phyloP scores from a whole-genome alignment of 805 yeast species.

The Candida maesae region DNA sequence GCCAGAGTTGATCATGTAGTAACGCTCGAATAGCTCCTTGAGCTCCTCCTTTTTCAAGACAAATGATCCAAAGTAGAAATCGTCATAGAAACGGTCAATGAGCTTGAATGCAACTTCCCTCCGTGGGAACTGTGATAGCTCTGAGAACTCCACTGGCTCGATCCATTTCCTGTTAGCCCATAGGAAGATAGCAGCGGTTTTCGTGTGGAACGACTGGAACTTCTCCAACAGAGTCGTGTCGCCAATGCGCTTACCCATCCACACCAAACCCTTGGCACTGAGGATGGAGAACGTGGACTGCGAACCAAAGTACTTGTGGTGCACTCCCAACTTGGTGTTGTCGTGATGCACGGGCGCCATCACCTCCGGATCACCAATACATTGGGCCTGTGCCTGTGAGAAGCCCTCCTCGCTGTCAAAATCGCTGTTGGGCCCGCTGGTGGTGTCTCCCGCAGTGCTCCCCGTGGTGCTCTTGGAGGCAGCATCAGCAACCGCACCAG shows the following conservation, averaged over 20 bases:
- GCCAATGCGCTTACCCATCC: slow-evolving; percentile 30
- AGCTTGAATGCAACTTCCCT: slow-evolving; percentile 21
- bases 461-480: background rate
- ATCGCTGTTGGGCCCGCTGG: background rate
- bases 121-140: slow-evolving; percentile 31
- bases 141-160: slow-evolving; percentile 29
- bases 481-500: slow-evolving; percentile 5
- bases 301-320: slow-evolving; percentile 21
- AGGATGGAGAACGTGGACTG: slow-evolving; percentile 35
- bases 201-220: slow-evolving; percentile 24
- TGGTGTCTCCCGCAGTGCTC: background rate
- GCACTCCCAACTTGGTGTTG: slow-evolving; percentile 1
- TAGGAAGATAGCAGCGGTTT: slow-evolving; percentile 19
- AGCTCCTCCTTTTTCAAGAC: slow-evolving; percentile 17
- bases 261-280: slow-evolving; percentile 36
- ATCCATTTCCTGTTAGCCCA: slow-evolving; percentile 29
- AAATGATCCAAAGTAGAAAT: slow-evolving; percentile 9
- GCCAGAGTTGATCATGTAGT: slow-evolving; percentile 15
- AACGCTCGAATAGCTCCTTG: slow-evolving; percentile 16
- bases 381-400: background rate
- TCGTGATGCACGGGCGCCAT: background rate
- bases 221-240: slow-evolving; percentile 20
- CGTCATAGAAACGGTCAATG: slow-evolving; percentile 10
- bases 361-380: no score
- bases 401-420: background rate